phyloP scores from a whole-genome alignment of 805 yeast genomes.

The Yarrowia hollandica region DNA sequence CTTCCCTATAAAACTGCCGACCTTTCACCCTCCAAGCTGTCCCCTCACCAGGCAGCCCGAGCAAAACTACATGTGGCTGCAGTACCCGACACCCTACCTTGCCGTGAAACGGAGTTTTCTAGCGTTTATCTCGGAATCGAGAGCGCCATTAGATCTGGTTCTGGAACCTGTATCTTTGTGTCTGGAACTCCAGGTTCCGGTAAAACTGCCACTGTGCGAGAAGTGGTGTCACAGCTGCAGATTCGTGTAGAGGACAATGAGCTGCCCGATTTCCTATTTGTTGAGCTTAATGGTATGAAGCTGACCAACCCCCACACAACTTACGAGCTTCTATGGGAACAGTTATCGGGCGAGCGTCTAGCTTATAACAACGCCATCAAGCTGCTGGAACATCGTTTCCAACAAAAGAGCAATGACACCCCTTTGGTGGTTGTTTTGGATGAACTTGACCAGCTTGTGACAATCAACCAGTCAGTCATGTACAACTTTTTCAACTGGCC shows the following conservation, averaged over 20 bases:
- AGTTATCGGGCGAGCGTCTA: conserved; percentile 55
- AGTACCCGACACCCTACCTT: conserved; percentile 62
- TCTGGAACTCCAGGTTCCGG: conserved; percentile 99
- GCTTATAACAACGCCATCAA: conserved; percentile 65
- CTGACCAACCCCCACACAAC: conserved; percentile 75
- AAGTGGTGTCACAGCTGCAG: conserved; percentile 71
- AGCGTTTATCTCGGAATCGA: conserved; percentile 68
- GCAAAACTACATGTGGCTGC: conserved; percentile 42
- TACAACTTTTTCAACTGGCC: conserved; percentile 99
- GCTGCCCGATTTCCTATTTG: conserved; percentile 58
- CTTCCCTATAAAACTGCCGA: conserved; percentile 29
- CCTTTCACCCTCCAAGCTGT: conserved; percentile 8
- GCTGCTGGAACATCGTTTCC: conserved; percentile 70
- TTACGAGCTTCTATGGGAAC: conserved; percentile 80
- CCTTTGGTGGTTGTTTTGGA: conserved; percentile 81
- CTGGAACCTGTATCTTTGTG: conserved; percentile 83
- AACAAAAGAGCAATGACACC: conserved; percentile 39
- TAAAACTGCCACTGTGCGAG: conserved; percentile 89
- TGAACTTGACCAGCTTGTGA: conserved; percentile 89
- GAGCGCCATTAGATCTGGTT: conserved; percentile 63
- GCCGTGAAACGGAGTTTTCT: conserved; percentile 81
- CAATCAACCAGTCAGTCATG: conserved; percentile 79
- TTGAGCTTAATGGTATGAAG: conserved; percentile 91
- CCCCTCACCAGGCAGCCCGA: conserved; percentile 39
- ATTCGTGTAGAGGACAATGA: conserved; percentile 45